Base-by-base conservation (phyloP, 306 rosid species). In the Fragaria nilgerrensis region DNA sequence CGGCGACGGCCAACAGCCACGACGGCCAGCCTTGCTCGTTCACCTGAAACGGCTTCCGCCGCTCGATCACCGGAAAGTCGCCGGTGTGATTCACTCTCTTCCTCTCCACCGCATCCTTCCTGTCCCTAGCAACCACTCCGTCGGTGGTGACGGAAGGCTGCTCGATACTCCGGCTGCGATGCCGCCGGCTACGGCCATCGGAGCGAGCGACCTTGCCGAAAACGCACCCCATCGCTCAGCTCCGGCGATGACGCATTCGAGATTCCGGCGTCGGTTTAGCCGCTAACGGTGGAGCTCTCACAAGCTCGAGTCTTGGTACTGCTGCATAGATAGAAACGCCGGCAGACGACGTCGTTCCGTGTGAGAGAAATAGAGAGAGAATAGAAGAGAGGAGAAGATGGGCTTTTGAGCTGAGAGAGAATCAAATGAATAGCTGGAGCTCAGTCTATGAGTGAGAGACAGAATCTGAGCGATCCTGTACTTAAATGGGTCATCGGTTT, bases 11-110 rank as follows among this genome's bases (percentile, higher is more conserved):
- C 82, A 89, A 68, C 3, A 95, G 84, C 99, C 99, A 95, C 43
- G 97, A 79, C 29, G 99, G 99, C 99, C 99, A 95, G 13, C 97
- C 97, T 72, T 90, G 93, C 75, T 88, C 88, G 63, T 81, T 89
- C 44, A 68, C 71, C 36, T 65, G 75, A 43, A 10, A 80, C 49
- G 82, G 87, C 59, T 84, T 92, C 82, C 89, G 91, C 34, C 79
- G 91, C 85, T 84, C 95, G 43, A 79, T 67, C 44, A 84, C 83
- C 73, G 85, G 86, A 14, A 87, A 82, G 80, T 90, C 90, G n/a
- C 85, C 90, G 48, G 85, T 76, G 53, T 81, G 85, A 7, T 86
- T 81, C 66, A 39, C 62, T 78, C 73, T 83, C 61, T 45, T 82
- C 77, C 15, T 68, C 62, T 64, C 83, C 0, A 68, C 36, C 17